Base-by-base conservation (phyloP, 352 stramenopile genomes). In the Blastocystis sp. region DNA sequence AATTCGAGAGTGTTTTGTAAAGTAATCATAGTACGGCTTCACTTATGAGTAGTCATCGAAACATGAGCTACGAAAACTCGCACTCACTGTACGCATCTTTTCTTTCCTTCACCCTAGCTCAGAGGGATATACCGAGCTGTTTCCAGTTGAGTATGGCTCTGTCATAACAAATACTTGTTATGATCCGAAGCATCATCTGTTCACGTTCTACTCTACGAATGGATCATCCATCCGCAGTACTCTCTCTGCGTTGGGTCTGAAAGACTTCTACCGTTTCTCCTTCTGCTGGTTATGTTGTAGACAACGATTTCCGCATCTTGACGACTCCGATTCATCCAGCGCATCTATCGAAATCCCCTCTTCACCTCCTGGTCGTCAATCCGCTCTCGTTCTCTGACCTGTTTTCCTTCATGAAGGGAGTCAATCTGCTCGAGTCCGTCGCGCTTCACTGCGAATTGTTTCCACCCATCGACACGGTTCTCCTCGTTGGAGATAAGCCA, bases 151-250 rank as follows among this genome's bases (percentile, higher is more conserved):
- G 5, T 43, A 39, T 24, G 59, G 63, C 16, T 47, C 73, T 8
- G 43, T 85, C 39, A 55, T 85, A 1, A 69, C 73, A 45, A 85
- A 85, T 43, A 37, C 68, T 6, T 85, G 73, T n/a, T 9, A 69
- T 26, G 63, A 85, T 45, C 24, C 54, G n/a, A 85, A 85, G 26
- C 13, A 85, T 30, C 24, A 66, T 1, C 34, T 65, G 7, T 41
- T 85, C 20, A 85, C 73, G 2, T 26, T 85, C 8, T 53, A 85
- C 47, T 53, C 63, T 16, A 16, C 41, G 4, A n/a, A 85, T 26
- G 53, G 63, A 18, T n/a, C 11, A 11, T 24, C 39, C 34, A 37
- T 85, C 39, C 43, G 43, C 54, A 50, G 37, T 26, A 56, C 54
- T 45, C 73, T 85, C 56, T n/a, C 45, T 3, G 34, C 26, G 4